phyloP scores from a whole-genome alignment of 148 eudicot genomes.

The Spergularia bocconei region DNA sequence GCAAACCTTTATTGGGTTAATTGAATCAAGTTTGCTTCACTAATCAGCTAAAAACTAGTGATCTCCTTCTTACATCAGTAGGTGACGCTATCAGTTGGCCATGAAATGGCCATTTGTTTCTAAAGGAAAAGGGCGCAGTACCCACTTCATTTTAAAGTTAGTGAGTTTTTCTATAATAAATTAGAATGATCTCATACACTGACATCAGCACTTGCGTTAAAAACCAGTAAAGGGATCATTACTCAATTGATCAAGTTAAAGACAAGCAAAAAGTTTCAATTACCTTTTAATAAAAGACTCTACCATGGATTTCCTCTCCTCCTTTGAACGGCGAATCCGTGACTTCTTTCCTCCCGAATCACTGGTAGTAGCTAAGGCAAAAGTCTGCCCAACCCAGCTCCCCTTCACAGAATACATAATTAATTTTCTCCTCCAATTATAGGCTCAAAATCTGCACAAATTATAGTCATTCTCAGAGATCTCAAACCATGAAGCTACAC shows the following conservation, averaged over 20 bases:
- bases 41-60: background rate
- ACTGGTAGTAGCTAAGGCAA: constrained; percentile 58
- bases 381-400: constrained; percentile 73
- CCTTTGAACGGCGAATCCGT: constrained; percentile 77
- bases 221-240: background rate
- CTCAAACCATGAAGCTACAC: too few species aligned
- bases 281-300: constrained; percentile 85
- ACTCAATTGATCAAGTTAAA: background rate
- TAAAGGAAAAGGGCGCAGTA: background rate
- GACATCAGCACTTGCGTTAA: background rate
- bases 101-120: background rate
- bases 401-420: constrained; percentile 64
- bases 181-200: background rate
- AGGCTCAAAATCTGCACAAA: constrained; percentile 11
- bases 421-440: constrained; percentile 11
- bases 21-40: background rate
- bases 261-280: background rate
- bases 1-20: background rate
- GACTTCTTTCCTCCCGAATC: constrained; percentile 65
- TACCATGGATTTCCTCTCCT: constrained; percentile 80
- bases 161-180: background rate
- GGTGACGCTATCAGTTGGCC: background rate
- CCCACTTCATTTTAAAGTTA: background rate
- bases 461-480: too few species aligned
- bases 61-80: background rate